Base-by-base conservation (phyloP, 306 rosid genomes). In the Spatholobus suberectus region DNA sequence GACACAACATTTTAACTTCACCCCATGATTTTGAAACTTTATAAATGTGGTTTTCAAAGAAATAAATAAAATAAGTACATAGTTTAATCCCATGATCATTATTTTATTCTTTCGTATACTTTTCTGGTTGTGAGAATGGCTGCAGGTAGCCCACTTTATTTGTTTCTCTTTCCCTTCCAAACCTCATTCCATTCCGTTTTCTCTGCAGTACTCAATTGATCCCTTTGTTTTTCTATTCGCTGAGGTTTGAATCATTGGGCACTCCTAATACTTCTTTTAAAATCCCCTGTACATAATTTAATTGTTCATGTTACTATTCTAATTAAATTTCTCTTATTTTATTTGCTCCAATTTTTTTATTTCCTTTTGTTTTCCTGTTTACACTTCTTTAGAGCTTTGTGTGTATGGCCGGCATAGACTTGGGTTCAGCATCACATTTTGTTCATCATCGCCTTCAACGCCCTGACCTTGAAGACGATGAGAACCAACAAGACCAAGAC, bases 381-480 rank as follows among this genome's bases (percentile, higher is more conserved):
- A 23, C 38, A 79, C 82, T 84, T 86, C 71, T 85, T 85, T 84
- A 84, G 87, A 87, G 81, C 82, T 86, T 74, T 65, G 82, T 90
- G 82, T 90, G 68, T 89, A 95, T 95, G 99, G 97, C 97, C 89
- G 97, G 98, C 88, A 87, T 95, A 90, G 97, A 93, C 91, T 89
- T 95, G 88, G 93, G 98, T 77, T 93, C 97, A 86, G 93, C 97
- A 80, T 93, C 99, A 78, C 96, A 89, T 90, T 93, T 95, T 84
- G 89, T 89, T 71, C 90, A 91, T 67, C 91, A 91, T 58, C 96
- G 93, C 70, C 91, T 91, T 74, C 97, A 90, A 65, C 89, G 88
- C 74, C 91, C 94, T 5, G 88, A 92, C 76, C 96, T 91, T 44
- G 97, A 90, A 76, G 92, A 76, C 18, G 90, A 89, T 20, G 82